Evolutionary conservation across 768 basidiomycete species (phyloP), one percentile per base, ranked within the genome.

Genomic region (Pulveroboletus sp.): DNA sequence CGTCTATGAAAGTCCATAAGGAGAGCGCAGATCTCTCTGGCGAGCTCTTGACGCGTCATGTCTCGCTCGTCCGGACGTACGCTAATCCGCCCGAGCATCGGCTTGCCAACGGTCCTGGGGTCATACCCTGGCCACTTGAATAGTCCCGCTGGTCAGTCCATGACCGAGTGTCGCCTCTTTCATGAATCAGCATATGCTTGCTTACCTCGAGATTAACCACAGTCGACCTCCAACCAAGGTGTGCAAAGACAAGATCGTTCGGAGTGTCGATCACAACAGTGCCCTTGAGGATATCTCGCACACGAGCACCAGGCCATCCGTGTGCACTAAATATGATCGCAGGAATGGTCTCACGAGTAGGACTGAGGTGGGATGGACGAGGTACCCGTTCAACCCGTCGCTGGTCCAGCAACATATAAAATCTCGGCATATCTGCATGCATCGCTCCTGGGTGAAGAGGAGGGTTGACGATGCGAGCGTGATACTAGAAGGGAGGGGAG

Each of bases 41-140:
- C 41, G 1, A 42, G 18, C 41, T 30, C 41, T 42, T 30, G 41
- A 28, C 41, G 41, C 11, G 41, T 42, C 27, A 42, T 42, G 18
- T 6, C 12, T 42, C 40, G 11, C 17, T 11, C 41, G 7, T 30
- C 12, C 28, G 41, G 28, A 42, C 28, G 28, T 12, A 42, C 27
- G 7, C 30, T 42, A 11, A 42, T 30, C 40, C 40, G 40, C n/a
- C n/a, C 40, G n/a, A 42, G 40, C 40, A 42, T 42, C 11, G 17
- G 17, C 41, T 42, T 30, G 17, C 41, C 41, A 12, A 42, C 10
- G 6, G 27, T 30, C 12, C 28, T 18, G 7, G 17, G 41, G 27
- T 42, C 41, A 17, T 42, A 42, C 28, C 41, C 47, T 6, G 43
- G 47, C 47, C 47, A 48, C 47, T 48, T 44, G 40, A 46, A 24